A percentile compares a stretch with the other conserved stretches of the same genome.
phyloP scores from a whole-genome alignment of 2,329 filamentous ascomycete species.

The Tolypocladium endophyticum region DNA sequence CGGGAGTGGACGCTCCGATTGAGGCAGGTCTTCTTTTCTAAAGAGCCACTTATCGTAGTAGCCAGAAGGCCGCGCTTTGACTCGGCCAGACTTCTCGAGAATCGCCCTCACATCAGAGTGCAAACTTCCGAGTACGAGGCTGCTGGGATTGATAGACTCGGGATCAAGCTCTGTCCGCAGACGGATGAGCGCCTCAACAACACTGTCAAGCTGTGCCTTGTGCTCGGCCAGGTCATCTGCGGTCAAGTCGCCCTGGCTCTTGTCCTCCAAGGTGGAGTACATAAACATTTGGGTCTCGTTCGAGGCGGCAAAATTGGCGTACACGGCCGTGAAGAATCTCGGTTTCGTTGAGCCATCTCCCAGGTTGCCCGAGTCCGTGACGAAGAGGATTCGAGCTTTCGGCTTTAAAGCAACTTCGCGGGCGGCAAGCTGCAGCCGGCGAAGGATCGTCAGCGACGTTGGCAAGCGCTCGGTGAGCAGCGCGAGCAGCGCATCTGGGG shows the following conservation, averaged over 20 bases:
- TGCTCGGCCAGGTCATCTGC: constrained; percentile 9
- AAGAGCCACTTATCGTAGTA: constrained; percentile 51
- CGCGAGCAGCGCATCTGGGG: constrained; percentile 27
- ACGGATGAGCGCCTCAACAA: constrained; percentile 17
- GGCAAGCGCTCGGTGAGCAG: constrained; percentile 43
- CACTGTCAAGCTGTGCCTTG: constrained; percentile 20
- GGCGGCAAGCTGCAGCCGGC: constrained; percentile 51
- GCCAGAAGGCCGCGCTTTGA: constrained; percentile 15
- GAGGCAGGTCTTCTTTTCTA: constrained; percentile 31
- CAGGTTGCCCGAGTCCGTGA: constrained; percentile 8
- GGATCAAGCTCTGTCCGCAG: constrained; percentile 14
- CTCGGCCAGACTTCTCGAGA: constrained; percentile 12
- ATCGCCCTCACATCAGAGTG: constrained; percentile 17
- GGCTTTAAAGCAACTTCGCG: constrained; percentile 28
- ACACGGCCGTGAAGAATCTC: constrained; percentile 41
- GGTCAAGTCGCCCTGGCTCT: not conserved
- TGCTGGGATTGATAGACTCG: constrained; percentile 9
- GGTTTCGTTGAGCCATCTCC: not conserved
- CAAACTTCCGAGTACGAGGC: constrained; percentile 25
- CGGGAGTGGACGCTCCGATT: constrained; percentile 20
- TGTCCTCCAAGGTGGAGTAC: constrained; percentile 41
- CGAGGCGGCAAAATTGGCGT: constrained; percentile 47
- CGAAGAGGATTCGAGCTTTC: constrained; percentile 31
- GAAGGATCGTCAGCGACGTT: constrained; percentile 46
- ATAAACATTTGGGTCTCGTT: constrained; percentile 58